Conservation (phyloP, 202 grass and related monocot species). For the Cymbopogon flexuosus region DNA sequence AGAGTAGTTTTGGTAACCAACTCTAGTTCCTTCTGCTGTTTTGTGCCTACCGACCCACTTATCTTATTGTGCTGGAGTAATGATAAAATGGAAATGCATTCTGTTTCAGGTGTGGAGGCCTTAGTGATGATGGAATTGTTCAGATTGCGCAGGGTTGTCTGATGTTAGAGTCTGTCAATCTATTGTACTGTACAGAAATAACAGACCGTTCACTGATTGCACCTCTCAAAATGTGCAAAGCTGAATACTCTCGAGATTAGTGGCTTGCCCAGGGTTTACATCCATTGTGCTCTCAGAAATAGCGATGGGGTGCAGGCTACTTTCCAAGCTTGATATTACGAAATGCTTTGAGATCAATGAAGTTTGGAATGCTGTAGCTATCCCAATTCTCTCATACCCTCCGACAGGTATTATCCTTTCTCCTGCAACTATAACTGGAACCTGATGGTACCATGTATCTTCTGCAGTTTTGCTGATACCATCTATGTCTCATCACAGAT, state of each 20-base stretch:
- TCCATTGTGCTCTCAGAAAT: conserved; percentile 51
- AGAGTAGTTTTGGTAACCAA: no score
- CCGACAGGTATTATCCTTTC: not conserved
- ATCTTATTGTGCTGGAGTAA: no score
- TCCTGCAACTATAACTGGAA: not conserved
- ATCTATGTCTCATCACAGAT: conserved; percentile 44
- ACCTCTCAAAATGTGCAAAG: conserved; percentile 57
- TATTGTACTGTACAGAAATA: conserved; percentile 73
- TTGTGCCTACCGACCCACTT: no score
- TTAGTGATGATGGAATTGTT: conserved; percentile 63
- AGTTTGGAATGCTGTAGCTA: conserved; percentile 49
- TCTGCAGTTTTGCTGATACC: not conserved
- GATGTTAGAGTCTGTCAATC: conserved; percentile 55
- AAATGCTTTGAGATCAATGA: conserved; percentile 72
- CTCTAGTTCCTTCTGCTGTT: no score
- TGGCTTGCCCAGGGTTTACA: conserved; percentile 53
- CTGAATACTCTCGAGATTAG: conserved; percentile 70
- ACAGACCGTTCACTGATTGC: conserved; percentile 50
- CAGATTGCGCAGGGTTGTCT: conserved; percentile 58
- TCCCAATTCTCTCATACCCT: no score
- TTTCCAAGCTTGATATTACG: conserved; percentile 73
- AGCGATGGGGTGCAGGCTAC: conserved; percentile 47
- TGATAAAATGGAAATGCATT: not conserved
- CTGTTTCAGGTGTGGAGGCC: conserved; percentile 51
- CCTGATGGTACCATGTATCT: not conserved